Base-by-base conservation (phyloP, 768 basidiomycete species). In the Calocybe cyanea region DNA sequence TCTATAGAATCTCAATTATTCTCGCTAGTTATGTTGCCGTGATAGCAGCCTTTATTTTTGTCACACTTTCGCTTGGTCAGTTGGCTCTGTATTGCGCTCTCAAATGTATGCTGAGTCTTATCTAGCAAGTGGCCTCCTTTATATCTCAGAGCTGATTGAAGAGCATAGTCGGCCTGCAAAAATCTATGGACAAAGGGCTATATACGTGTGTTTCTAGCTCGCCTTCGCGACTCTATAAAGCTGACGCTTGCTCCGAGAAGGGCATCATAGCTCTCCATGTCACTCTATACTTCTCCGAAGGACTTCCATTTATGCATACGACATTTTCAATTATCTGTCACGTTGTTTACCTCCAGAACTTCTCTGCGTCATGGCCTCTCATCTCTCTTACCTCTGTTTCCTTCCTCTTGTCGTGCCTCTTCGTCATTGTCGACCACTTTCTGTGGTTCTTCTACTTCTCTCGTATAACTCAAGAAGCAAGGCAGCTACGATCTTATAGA, bases 381-480 rank as follows among this genome's bases (percentile, higher is more conserved):
- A 97, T 99, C 56, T 93, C 91, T 2, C 77, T 99, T 38, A 78
- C 89, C 13, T 97, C 94, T 0, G 60, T 70, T 15, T 80, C 82
- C 5, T 98, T 99, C 74, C 64, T 98, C 37, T 75, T 80, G 0
- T 97, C 94, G 0, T 96, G 93, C 64, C 52, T 76, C 15, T 69
- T 94, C 44, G 95, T 96, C 52, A 77, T 99, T 46, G 63, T 70
- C 1, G 92, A 97, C 68, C 96, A 98, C 65, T 97, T 97, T 61
- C 63, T 91, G 32, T 97, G 94, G 91, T 99, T 99, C 73, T 92
- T 89, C 69, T 78, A 98, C 67, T 98, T 98, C 64, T 81, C 93
- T 34, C 77, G 69, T 21, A 56, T 85, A 7, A 79, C 84, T 8
- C 81, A 80, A 46, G 78, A 85, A 28, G 78, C 83, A 13, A 70